Conservation (phyloP, 1,284 basidiomycete species). For the Boletellus deceptivus region DNA sequence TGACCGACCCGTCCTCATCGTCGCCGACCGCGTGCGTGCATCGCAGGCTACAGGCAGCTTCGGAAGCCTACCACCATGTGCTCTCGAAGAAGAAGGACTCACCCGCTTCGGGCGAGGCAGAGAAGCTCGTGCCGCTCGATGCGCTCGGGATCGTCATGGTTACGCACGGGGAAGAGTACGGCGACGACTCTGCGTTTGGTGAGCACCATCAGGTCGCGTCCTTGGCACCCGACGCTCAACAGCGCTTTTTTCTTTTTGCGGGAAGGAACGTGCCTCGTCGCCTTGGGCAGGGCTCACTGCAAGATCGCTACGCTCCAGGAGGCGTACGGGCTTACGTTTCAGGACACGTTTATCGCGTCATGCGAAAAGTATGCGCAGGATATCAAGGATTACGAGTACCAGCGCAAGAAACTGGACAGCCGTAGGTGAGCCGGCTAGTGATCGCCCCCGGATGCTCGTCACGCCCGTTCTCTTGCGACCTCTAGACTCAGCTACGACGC, state of each 20-base stretch:
- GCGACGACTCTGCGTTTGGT: conserved; percentile 71
- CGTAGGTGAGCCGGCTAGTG: conserved; percentile 49
- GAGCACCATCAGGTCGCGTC: conserved; percentile 23
- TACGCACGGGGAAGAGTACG: conserved; percentile 78
- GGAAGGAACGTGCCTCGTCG: conserved; percentile 65
- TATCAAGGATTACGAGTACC: conserved; percentile 68
- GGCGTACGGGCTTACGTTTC: conserved; percentile 66
- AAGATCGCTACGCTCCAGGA: conserved; percentile 80
- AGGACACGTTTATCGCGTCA: conserved; percentile 68
- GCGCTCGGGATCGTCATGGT: conserved; percentile 85
- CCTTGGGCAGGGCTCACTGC: conserved; percentile 78
- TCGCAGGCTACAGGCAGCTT: conserved; percentile 56
- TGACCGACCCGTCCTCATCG: too few species aligned
- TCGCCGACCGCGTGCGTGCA: neutral
- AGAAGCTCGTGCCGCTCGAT: conserved; percentile 71
- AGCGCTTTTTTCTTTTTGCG: too few species aligned
- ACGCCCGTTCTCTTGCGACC: neutral
- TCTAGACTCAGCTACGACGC: conserved; percentile 74
- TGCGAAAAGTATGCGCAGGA: conserved; percentile 61
- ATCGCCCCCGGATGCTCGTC: neutral
- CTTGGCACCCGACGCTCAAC: too few species aligned
- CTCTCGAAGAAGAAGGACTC: conserved; percentile 67
- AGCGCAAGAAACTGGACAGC: conserved; percentile 79
- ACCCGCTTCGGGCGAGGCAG: conserved; percentile 54
- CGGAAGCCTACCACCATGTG: conserved; percentile 58